A percentile compares a stretch with the other conserved stretches of the same genome.
phyloP scores from a whole-genome alignment of 2,329 filamentous ascomycete species.

The Neonectria faginata region DNA sequence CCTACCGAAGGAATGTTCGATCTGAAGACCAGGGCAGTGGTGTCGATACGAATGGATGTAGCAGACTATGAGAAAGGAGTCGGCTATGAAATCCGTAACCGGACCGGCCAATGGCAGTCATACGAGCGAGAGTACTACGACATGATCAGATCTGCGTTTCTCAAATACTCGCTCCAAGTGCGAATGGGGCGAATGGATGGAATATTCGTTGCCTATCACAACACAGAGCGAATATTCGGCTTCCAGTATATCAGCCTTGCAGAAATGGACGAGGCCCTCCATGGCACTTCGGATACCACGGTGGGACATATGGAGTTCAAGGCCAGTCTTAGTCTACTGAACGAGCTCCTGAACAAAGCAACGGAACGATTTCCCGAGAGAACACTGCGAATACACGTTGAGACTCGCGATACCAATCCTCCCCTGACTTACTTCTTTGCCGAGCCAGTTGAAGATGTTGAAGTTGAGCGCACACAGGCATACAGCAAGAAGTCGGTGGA shows the following conservation, averaged over 20 bases:
- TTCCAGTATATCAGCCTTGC: constrained; percentile 91
- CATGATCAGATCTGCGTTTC: constrained; percentile 92
- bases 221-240: constrained; percentile 93
- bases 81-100: constrained; percentile 86
- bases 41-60: constrained; percentile 91
- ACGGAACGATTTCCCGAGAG: constrained; percentile 79
- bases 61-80: constrained; percentile 76
- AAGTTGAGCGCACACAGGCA: constrained; percentile 80
- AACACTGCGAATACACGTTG: constrained; percentile 84
- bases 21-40: constrained; percentile 91
- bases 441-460: constrained; percentile 80
- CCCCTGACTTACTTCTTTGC: constrained; percentile 91
- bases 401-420: constrained; percentile 71
- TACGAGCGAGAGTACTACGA: constrained; percentile 97
- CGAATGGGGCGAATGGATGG: constrained; percentile 99
- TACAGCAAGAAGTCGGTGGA: constrained; percentile 73
- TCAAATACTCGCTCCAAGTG: constrained; percentile 97
- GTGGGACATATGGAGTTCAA: constrained; percentile 90
- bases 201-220: constrained; percentile 97
- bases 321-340: constrained; percentile 81
- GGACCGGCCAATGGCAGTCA: constrained; percentile 85
- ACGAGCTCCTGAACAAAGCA: constrained; percentile 81
- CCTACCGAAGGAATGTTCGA: constrained; percentile 96
- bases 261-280: constrained; percentile 92
- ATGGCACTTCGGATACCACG: constrained; percentile 74